A percentile compares a stretch with the other conserved stretches of the same genome.
Evolutionary conservation across 2,329 filamentous ascomycete genomes (phyloP).

Genomic region (Annulohypoxylon truncatum): DNA sequence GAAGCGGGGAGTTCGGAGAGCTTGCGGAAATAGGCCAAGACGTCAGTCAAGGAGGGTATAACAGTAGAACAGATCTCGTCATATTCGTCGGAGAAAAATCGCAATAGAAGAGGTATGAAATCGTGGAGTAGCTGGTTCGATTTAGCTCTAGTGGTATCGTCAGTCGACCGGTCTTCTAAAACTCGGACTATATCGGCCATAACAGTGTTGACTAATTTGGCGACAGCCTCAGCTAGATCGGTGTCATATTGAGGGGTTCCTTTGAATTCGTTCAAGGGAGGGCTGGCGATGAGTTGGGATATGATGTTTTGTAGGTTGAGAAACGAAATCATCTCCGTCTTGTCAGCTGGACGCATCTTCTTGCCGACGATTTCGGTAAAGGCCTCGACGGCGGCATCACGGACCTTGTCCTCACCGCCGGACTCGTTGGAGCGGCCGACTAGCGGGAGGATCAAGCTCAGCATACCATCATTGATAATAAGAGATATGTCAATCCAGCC

Average conservation of each 20-base stretch:
- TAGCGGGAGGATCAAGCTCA: constrained; percentile 85
- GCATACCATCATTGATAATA: constrained; percentile 89
- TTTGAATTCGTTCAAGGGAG: constrained; percentile 80
- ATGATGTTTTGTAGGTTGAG: constrained; percentile 89
- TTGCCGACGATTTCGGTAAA: constrained; percentile 97
- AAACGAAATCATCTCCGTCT: constrained; percentile 92
- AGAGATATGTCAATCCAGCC: constrained; percentile 98
- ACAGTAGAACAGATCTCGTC: constrained; percentile 98
- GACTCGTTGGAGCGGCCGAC: constrained; percentile 77
- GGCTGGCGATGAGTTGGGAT: constrained; percentile 84
- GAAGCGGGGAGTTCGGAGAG: constrained; percentile 76
- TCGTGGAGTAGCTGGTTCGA: constrained; percentile 85
- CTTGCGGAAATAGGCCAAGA: constrained; percentile 90
- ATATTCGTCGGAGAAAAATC: constrained; percentile 97
- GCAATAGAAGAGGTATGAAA: constrained; percentile 87
- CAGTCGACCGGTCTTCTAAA: constrained; percentile 74
- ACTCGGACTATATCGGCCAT: constrained; percentile 88
- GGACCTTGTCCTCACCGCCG: constrained; percentile 78
- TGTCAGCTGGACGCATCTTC: constrained; percentile 95
- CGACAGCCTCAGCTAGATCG: constrained; percentile 93
- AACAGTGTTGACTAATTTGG: constrained; percentile 93
- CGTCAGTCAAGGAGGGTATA: constrained; percentile 90
- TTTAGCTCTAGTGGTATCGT: constrained; percentile 73
- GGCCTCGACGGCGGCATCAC: constrained; percentile 91
- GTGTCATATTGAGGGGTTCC: constrained; percentile 91